Evolutionary conservation across 192 early-diverging fungal species (phyloP), one percentile per base, ranked within the genome.

Genomic region (Martensiomyces pterosporus): DNA sequence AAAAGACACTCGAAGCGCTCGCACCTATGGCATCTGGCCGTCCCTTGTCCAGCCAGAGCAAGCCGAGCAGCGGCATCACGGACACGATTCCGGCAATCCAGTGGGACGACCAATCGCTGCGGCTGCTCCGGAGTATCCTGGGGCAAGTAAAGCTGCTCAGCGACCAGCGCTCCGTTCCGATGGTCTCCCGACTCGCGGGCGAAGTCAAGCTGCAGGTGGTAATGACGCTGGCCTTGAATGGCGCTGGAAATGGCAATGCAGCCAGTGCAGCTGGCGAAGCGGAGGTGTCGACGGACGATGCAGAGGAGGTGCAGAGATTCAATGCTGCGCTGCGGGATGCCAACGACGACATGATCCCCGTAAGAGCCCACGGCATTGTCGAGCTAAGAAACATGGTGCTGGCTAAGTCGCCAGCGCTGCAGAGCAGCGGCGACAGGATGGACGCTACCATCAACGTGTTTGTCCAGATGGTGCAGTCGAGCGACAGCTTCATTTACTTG

Each of bases 401-500:
- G 6, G 52, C 72, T 3, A 81, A 77, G 34, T 84, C 88, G 60
- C 75, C 81, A 1, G 60, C 76, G 1, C 62, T 86, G 16, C 49
- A 80, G 14, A 43, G 51, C 4, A 45, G 29, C 47, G 24, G 5
- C 4, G 78, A 79, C 2, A 75, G 82, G 35, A 47, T 95, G 10
- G 81, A 83, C 17, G 77, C 81, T 4, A 70, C 86, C 0, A 68
- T 90, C 18, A 79, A 79, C 44, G 70, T 93, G 4, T 95, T 94
- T 80, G 64, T 92, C 2, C 80, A 90, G 33, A 77, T 86, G 67
- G 52, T 90, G 4, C 67, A 81, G 35, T 80, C 89, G 37, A 78
- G 83, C 9, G 94, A 98, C 43, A 90, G 89, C 55, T 97, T 88
- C 58, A 83, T 95, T 24, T 92, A 98, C 49, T 78, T 98, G 24